Evolutionary conservation across 495 filamentous ascomycete genomes (phyloP).

Genomic region (Aspergillus biplanus): DNA sequence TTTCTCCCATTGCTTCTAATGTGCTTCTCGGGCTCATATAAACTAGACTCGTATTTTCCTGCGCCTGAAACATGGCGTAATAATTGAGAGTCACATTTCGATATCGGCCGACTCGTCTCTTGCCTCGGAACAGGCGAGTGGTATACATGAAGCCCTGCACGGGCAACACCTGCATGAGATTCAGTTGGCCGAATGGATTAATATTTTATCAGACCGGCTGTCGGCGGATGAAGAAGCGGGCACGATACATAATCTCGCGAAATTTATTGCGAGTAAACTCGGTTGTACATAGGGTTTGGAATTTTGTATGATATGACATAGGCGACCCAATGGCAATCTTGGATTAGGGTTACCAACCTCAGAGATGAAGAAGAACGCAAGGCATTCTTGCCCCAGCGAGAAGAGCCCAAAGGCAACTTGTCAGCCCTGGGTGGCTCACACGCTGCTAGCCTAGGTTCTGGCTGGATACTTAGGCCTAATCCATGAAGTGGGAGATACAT

Average conservation of each 20-base stretch:
- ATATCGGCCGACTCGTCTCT: slow-evolving; percentile 36
- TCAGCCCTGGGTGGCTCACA: no score
- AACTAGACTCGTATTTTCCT: slow-evolving; percentile 44
- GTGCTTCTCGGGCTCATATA: background rate
- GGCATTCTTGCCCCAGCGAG: no score
- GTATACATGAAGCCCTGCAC: slow-evolving; percentile 41
- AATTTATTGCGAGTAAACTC: slow-evolving; percentile 29
- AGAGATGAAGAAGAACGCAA: no score
- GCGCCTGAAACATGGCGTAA: slow-evolving; percentile 46
- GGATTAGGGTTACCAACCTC: no score
- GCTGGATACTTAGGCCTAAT: no score
- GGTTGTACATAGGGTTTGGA: slow-evolving; percentile 20
- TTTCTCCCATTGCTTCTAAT: background rate
- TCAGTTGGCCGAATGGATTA: slow-evolving; percentile 34
- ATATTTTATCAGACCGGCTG: slow-evolving; percentile 28
- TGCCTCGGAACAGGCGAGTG: slow-evolving; percentile 41
- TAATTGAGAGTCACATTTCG: slow-evolving; percentile 51
- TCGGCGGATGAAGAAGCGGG: slow-evolving; percentile 17
- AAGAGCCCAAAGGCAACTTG: no score
- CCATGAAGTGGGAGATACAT: no score
- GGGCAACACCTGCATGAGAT: slow-evolving; percentile 50
- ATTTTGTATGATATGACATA: slow-evolving; percentile 5
- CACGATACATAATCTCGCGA: slow-evolving; percentile 21
- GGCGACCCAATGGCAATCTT: no score
- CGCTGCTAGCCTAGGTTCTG: no score